Conservation (phyloP, 1,139 yeast genomes). For the Zygoascus meyerae region DNA sequence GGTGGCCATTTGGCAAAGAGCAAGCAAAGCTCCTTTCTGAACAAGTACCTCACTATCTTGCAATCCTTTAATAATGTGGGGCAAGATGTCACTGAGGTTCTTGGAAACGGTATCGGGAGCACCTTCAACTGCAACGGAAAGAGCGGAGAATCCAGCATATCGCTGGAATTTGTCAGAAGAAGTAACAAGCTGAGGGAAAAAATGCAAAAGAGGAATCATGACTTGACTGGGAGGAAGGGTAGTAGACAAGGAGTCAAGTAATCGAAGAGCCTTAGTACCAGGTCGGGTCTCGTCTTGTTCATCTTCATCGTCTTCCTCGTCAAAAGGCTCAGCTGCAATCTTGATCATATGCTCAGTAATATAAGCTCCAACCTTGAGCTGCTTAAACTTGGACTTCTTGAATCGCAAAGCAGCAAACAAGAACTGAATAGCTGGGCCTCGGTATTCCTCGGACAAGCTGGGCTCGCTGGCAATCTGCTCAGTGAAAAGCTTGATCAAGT, state of each 20-base stretch:
- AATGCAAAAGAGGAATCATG: slow-evolving; percentile 69
- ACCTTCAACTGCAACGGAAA: slow-evolving; percentile 83
- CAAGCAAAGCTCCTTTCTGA: slow-evolving; percentile 78
- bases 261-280: slow-evolving; percentile 68
- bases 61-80: slow-evolving; percentile 68
- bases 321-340: slow-evolving; percentile 72
- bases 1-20: slow-evolving; percentile 69
- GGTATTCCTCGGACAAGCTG: slow-evolving; percentile 69
- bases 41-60: slow-evolving; percentile 74
- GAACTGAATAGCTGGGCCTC: slow-evolving; percentile 81
- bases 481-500: slow-evolving; percentile 64
- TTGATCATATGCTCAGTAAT: slow-evolving; percentile 68
- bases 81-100: slow-evolving; percentile 67
- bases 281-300: slow-evolving; percentile 90
- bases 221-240: slow-evolving; percentile 93
- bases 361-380: slow-evolving; percentile 73
- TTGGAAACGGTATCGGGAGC: slow-evolving; percentile 87
- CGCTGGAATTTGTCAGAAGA: slow-evolving; percentile 70
- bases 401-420: slow-evolving; percentile 76
- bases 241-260: slow-evolving; percentile 70
- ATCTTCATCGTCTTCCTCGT: slow-evolving; percentile 57
- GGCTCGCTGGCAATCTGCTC: slow-evolving; percentile 62
- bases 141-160: slow-evolving; percentile 78
- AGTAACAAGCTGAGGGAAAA: slow-evolving; percentile 54
- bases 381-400: slow-evolving; percentile 47